Base-by-base conservation (phyloP, 2,329 filamentous ascomycete genomes). In the Xylaria sp. region DNA sequence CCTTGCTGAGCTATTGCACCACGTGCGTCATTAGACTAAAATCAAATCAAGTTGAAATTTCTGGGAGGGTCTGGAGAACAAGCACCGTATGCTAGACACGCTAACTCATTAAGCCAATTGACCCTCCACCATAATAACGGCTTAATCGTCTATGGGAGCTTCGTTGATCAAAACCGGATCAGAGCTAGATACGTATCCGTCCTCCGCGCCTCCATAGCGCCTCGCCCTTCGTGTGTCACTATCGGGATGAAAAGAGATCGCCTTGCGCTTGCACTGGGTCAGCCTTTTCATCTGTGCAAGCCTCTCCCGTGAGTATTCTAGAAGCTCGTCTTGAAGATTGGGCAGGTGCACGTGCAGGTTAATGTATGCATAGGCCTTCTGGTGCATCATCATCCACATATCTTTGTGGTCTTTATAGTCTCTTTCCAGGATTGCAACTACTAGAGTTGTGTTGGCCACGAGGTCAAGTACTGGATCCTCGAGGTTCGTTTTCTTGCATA, bases 311-410 rank as follows among this genome's bases (percentile, higher is more conserved):
- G 63, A 37, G 28, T 23, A 25, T 23, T 60, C 48, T 2, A 66
- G n/a, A 15, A 60, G 23, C 37, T 20, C 39, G 13, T 54, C 10
- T 13, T 23, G 2, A 4, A 66, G 5, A 18, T 37, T 18, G 18
- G n/a, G 13, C 6, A 55, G 25, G 3, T n/a, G 5, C 18, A 60
- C 2, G n/a, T 66, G 63, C 9, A 48, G 37, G n/a, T 7, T 23
- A 28, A 66, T 55, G 56, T 66, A 66, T 20, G 3, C 39, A 18
- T 48, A 2, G 4, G 34, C 56, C n/a, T 66, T 66, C 28, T 60
- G 23, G 8, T 9, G 37, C 1, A 66, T 66, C 56, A 44, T 54
- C 9, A 37, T 32, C 63, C 63, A 66, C 2, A 66, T 13, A 3
- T n/a, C 25, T 28, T 66, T 15, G 2, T 8, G n/a, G 1, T 37